Conservation (phyloP, 805 yeast genomes). For the Torulaspora gathmanii region DNA sequence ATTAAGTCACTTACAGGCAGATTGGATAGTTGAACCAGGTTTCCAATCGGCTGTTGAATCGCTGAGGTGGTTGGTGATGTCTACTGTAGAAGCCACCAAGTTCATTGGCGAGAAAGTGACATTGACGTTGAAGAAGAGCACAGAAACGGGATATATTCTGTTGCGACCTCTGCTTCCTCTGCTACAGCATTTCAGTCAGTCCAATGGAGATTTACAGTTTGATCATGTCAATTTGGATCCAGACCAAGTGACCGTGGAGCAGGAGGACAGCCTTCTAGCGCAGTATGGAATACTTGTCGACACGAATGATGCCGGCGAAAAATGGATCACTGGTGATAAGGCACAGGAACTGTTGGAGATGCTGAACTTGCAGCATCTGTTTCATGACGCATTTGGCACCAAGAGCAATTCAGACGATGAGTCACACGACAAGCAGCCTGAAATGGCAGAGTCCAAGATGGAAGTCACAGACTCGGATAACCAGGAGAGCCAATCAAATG, state of each 20-base stretch:
- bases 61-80: constrained; percentile 11
- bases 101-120: constrained; percentile 14
- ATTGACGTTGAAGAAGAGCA: constrained; percentile 21
- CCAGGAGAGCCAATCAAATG: neutral
- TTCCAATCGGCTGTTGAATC: neutral
- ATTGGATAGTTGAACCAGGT: neutral
- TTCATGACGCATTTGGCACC: constrained; percentile 16
- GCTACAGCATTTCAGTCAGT: constrained; percentile 12
- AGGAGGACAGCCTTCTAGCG: constrained; percentile 21
- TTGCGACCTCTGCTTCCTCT: constrained; percentile 26
- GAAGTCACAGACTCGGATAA: neutral
- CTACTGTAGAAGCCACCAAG: constrained; percentile 18
- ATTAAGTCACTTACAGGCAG: neutral
- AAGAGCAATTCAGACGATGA: neutral
- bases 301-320: constrained; percentile 25
- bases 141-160: constrained; percentile 25
- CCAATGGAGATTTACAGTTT: constrained; percentile 3
- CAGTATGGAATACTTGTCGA: constrained; percentile 28
- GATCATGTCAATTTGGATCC: constrained; percentile 1
- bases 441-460: neutral
- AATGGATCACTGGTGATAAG: constrained; percentile 32
- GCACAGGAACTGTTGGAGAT: constrained; percentile 22
- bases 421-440: neutral
- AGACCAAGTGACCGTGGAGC: constrained; percentile 11
- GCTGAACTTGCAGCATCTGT: constrained; percentile 18